Evolutionary conservation across 1,284 basidiomycete species (phyloP).

Genomic region (Tilletia setariae): DNA sequence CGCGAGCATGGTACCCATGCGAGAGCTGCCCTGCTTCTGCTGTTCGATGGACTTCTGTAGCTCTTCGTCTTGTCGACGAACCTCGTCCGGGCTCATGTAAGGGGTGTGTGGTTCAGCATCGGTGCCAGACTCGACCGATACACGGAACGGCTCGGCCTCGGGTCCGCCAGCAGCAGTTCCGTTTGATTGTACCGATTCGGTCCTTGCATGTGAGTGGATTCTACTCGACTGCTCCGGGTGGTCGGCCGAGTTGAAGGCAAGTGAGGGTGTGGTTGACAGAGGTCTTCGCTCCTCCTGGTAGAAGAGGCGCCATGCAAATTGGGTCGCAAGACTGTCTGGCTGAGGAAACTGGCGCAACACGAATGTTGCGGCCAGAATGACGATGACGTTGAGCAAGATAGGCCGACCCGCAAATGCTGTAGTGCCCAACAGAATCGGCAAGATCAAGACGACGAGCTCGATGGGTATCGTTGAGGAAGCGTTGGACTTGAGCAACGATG

Average conservation of each 20-base stretch:
- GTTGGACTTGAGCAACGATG: background rate
- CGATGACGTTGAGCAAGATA: constrained; percentile 59
- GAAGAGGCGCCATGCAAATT: constrained; percentile 6
- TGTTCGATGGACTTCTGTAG: background rate
- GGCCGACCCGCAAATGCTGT: constrained; percentile 70
- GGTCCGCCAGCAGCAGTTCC: too few species aligned
- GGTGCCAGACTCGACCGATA: constrained; percentile 40
- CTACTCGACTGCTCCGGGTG: background rate
- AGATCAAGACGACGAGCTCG: constrained; percentile 68
- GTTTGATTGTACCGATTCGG: too few species aligned
- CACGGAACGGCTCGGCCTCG: constrained; percentile 28
- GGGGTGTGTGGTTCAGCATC: constrained; percentile 34
- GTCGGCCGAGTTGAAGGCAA: background rate
- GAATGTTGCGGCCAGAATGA: constrained; percentile 58
- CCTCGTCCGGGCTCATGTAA: constrained; percentile 26
- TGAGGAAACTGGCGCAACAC: background rate
- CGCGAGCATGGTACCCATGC: background rate
- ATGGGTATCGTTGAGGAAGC: constrained; percentile 23
- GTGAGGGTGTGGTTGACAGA: background rate
- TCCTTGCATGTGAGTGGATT: too few species aligned
- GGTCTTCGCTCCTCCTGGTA: background rate
- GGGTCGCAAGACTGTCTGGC: constrained; percentile 25
- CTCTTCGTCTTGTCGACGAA: background rate
- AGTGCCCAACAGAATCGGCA: constrained; percentile 75
- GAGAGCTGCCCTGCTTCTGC: background rate